Evolutionary conservation across 306 rosid genomes (phyloP), one percentile per base, ranked within the genome.

Genomic region (Abrus pulchellus): DNA sequence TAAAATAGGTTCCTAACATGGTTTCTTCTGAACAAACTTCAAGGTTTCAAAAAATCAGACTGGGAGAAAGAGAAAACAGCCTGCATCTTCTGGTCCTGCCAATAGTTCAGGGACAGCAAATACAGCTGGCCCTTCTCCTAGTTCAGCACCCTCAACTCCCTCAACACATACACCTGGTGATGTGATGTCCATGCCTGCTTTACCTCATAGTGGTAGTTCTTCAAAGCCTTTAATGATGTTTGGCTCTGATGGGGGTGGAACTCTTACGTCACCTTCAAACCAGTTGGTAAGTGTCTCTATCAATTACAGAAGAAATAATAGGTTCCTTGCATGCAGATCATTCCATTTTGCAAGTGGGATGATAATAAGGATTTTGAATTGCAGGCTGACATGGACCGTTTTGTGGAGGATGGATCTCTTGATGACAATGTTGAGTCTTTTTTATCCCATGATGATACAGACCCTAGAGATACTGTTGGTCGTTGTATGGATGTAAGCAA

Each of bases 91-190:
- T 20, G 99, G 99, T 69, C 97, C 99, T 59, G 99, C 99, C 68
- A 95, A 95, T 88, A 95, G 99, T 88, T 87, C 99, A 9, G 99
- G 99, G 80, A 95, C 99, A 38, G 94, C 98, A 55, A 93, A 95
- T 82, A 93, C 99, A 4, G 89, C 99, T 5, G 99, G 99, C 9
- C 99, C 99, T 14, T 95, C 99, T 66, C 99, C 98, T 10, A 93
- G 99, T 83, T 95, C 99, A 71, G 99, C 99, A 40, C 99, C 99
- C 62, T 95, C 99, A 61, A 93, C 99, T 53, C 98, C 99, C 62
- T 95, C 99, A 28, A 90, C 98, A 28, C 99, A 95, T 84, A 95
- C 98, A 1, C 98, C 97, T 32, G 97, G 98, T 34, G 99, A 95
- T 85, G 99, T 85, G 76, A 95, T 95, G 66, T 93, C 99, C 29